A percentile compares a stretch with the other conserved stretches of the same genome.
Conservation (phyloP, 1,139 yeast genomes). For the Kazachstania sp. region DNA sequence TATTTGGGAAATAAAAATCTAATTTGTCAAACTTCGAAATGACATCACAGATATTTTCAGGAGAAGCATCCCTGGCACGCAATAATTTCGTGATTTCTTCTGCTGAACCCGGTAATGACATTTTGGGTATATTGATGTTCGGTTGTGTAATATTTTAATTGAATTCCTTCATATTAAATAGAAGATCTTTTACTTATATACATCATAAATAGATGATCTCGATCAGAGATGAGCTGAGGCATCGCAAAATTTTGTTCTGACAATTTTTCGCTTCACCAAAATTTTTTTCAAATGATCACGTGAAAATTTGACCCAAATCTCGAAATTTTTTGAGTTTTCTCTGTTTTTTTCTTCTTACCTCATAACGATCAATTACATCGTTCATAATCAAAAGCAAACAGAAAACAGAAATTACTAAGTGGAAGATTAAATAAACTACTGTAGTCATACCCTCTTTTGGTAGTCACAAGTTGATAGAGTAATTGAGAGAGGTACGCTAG, state of each 20-base stretch:
- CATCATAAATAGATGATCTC: neutral
- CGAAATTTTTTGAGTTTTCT: neutral
- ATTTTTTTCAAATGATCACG: neutral
- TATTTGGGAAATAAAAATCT: conserved; percentile 52
- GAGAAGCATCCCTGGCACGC: conserved; percentile 44
- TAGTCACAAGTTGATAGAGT: no score
- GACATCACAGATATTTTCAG: conserved; percentile 36
- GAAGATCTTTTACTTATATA: neutral
- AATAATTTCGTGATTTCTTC: conserved; percentile 57
- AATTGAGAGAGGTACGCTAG: no score
- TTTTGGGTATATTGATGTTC: neutral
- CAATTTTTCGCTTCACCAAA: neutral
- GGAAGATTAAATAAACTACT: no score
- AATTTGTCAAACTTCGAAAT: conserved; percentile 37
- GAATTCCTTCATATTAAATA: neutral
- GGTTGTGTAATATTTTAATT: neutral
- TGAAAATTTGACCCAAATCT: neutral
- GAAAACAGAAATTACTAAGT: no score
- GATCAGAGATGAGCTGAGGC: no score
- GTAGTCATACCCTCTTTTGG: no score
- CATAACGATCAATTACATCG: no score
- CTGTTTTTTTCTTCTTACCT: no score
- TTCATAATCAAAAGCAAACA: no score
- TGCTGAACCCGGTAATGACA: conserved; percentile 26
- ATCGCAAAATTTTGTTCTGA: neutral